Percentiles rank a stretch among this genome's conserved stretches.
Evolutionary conservation across 768 basidiomycete genomes (phyloP).

Genomic region (Calvatia gigantea): DNA sequence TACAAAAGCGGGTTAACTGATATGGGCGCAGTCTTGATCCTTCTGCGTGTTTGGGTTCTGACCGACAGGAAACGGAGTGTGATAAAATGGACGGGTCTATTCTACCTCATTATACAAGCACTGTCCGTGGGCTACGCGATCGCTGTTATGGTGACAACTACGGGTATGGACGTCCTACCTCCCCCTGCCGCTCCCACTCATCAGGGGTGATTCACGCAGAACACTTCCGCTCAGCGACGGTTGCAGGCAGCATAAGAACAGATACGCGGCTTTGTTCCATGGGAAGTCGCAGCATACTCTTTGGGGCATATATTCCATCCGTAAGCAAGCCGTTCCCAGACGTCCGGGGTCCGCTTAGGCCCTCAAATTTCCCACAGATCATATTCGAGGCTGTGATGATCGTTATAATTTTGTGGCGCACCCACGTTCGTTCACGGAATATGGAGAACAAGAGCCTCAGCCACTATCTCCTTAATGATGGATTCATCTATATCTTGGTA

Average conservation of each 20-base stretch:
- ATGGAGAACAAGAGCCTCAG: background rate
- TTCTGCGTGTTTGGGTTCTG: constrained; percentile 4
- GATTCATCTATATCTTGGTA: constrained; percentile 6
- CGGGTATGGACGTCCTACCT: background rate
- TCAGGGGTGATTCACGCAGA: background rate
- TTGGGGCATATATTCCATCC: background rate
- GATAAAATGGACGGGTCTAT: constrained; percentile 4
- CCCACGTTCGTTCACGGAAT: background rate
- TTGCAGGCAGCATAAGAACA: background rate
- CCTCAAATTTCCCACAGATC: background rate
- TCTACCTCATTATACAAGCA: constrained; percentile 4
- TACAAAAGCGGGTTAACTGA: background rate
- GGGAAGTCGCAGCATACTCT: background rate
- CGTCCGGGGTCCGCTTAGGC: background rate
- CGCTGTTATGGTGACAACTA: background rate
- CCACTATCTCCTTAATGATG: background rate
- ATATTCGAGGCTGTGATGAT: constrained; percentile 7
- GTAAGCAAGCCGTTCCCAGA: background rate
- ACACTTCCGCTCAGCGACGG: background rate
- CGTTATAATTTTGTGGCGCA: background rate
- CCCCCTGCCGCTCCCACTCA: background rate
- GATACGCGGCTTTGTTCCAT: background rate
- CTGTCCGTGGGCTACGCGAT: constrained; percentile 2
- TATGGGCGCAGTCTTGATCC: background rate
- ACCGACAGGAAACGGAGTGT: background rate